Conservation (phyloP, 1,139 yeast genomes). For the Zygoascus meyerae region DNA sequence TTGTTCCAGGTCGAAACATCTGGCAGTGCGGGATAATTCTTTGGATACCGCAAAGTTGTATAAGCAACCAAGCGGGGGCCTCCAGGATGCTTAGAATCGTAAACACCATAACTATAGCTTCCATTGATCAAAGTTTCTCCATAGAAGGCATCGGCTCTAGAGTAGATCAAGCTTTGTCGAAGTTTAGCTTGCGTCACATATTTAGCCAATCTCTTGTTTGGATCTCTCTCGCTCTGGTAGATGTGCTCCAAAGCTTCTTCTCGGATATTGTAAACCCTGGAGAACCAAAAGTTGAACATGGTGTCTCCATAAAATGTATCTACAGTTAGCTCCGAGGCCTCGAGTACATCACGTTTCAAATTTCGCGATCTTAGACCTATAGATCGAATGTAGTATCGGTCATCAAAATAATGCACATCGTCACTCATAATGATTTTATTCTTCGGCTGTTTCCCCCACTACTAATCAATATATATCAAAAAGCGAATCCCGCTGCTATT, state of each 20-base stretch:
- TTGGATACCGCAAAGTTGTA: not conserved
- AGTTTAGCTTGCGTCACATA: not conserved
- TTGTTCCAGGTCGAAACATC: conserved; percentile 2
- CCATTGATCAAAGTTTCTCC: not conserved
- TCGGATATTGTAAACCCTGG: not conserved
- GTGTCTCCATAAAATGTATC: not conserved
- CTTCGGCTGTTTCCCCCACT: not conserved
- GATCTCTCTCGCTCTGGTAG: not conserved
- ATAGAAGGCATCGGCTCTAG: not conserved
- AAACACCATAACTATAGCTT: not conserved
- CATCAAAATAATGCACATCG: conserved; percentile 1
- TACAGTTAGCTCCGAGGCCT: not conserved
- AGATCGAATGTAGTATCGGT: conserved; percentile 3
- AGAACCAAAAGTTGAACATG: conserved; percentile 4
- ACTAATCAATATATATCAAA: too few species aligned
- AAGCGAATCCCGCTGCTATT: too few species aligned
- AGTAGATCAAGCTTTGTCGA: conserved; percentile 1
- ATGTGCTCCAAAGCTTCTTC: conserved; percentile 1
- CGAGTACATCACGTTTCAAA: not conserved
- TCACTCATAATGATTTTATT: not conserved
- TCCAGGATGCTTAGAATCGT: conserved; percentile 2
- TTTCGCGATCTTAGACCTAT: not conserved
- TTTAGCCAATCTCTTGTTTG: not conserved
- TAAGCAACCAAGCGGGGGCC: conserved; percentile 4
- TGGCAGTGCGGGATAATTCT: not conserved